A percentile compares a stretch with the other conserved stretches of the same genome.
Evolutionary conservation across 805 yeast species (phyloP).

Genomic region (Lachancea thermotolerans): DNA sequence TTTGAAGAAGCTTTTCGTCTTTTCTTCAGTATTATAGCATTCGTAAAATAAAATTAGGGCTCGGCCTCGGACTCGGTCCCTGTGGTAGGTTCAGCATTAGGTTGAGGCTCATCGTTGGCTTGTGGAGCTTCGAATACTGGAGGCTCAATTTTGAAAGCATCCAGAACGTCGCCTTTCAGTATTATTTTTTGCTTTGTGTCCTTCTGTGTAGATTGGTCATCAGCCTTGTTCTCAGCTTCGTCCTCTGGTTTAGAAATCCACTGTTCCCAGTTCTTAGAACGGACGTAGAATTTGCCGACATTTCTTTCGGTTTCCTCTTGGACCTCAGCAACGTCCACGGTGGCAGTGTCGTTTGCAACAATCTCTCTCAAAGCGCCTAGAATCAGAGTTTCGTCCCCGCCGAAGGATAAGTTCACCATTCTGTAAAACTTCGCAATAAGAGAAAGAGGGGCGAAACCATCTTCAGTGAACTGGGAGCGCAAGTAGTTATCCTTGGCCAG

Average conservation of each 20-base stretch:
- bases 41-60: too few relatives aligned
- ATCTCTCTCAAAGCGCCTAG: slow-evolving; percentile 31
- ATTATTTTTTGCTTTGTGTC: slow-evolving; percentile 9
- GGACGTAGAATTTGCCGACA: slow-evolving; percentile 23
- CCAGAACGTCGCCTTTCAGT: slow-evolving; percentile 20
- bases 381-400: slow-evolving; percentile 26
- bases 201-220: background rate
- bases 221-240: slow-evolving; percentile 3
- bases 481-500: slow-evolving; percentile 76
- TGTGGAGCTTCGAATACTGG: slow-evolving; percentile 6
- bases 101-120: background rate
- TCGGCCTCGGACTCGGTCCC: background rate
- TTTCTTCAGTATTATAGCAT: background rate
- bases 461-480: slow-evolving; percentile 56
- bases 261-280: slow-evolving; percentile 26
- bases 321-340: slow-evolving; percentile 22
- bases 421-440: slow-evolving; percentile 25
- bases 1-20: background rate
- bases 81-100: background rate
- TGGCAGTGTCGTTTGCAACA: slow-evolving; percentile 24
- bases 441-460: slow-evolving; percentile 29
- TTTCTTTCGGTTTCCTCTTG: slow-evolving; percentile 6
- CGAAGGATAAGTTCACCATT: slow-evolving; percentile 49
- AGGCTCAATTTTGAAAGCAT: slow-evolving; percentile 17
- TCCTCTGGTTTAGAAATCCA: slow-evolving; percentile 12